These are phyloP conservation scores for Cornus kousa DNA, from an alignment of 148 eudicot genomes.

Conservation along the genomic window DNA sequence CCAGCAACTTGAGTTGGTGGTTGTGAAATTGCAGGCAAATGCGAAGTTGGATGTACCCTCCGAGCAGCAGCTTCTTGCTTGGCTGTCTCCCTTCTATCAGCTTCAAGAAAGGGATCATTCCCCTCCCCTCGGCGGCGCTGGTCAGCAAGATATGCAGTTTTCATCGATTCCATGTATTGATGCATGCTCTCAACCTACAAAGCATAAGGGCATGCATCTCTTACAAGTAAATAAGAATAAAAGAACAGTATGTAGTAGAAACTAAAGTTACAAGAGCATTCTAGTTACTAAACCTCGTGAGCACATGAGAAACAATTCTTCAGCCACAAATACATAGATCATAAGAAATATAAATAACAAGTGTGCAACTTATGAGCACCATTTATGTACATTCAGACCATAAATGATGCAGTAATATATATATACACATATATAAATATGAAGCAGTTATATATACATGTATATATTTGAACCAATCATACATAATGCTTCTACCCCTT, in stretches of 20 bases:
- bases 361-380: conserved; percentile 1
- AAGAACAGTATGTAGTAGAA: not conserved
- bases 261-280: not conserved
- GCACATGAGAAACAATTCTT: conserved; percentile 10
- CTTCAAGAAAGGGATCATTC: conserved; percentile 88
- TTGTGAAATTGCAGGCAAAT: conserved; percentile 71
- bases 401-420: not conserved
- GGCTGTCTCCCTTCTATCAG: conserved; percentile 89
- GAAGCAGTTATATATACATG: too few relatives aligned
- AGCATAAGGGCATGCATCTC: not conserved
- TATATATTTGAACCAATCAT: not conserved
- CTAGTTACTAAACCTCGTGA: not conserved
- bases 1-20: conserved; percentile 77
- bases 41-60: conserved; percentile 84
- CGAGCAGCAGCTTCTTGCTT: conserved; percentile 92
- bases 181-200: conserved; percentile 93
- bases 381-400: not conserved
- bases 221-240: not conserved
- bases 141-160: conserved; percentile 87
- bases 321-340: not conserved
- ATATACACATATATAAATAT: too few relatives aligned
- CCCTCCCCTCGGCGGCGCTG: conserved; percentile 82
- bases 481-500: not conserved
- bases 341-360: not conserved
- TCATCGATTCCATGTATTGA: conserved; percentile 97